Evolutionary conservation across 768 basidiomycete species (phyloP).

Genomic region (Calocybe cyanea): DNA sequence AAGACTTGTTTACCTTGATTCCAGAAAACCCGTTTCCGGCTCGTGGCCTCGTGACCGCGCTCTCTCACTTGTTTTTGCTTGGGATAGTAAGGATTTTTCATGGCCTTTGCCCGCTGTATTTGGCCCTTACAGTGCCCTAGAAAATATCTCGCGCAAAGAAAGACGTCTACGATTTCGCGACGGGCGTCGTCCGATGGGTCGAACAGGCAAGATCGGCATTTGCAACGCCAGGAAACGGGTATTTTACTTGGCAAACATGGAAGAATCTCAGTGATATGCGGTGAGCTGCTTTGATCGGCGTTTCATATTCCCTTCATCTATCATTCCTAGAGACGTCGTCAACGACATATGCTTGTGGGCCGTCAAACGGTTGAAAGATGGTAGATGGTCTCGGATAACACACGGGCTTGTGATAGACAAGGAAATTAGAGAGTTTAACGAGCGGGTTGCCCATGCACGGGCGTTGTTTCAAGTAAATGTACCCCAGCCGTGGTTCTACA

Average conservation of each 20-base stretch:
- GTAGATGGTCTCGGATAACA: neutral
- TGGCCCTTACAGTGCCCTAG: no score
- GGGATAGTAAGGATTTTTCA: no score
- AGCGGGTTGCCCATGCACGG: neutral
- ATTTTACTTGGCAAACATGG: conserved; percentile 9
- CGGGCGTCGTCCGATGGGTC: conserved; percentile 12
- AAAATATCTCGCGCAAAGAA: conserved; percentile 1
- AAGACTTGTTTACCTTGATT: no score
- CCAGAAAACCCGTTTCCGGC: no score
- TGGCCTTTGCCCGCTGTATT: no score
- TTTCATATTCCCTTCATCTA: neutral
- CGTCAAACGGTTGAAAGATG: no score
- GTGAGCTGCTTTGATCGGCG: conserved; percentile 2
- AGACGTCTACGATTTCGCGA: conserved; percentile 11
- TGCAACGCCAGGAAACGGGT: neutral
- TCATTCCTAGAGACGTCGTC: conserved; percentile 2
- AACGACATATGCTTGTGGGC: conserved; percentile 9
- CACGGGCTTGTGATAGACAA: neutral
- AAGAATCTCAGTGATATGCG: conserved; percentile 12
- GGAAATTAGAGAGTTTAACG: no score
- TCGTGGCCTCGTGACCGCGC: no score
- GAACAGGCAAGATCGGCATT: conserved; percentile 8
- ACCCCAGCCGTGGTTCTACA: no score
- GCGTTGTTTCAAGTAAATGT: neutral
- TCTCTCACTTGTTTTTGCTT: no score